Base-by-base conservation (phyloP, 805 yeast species). In the Wickerhamomyces sydowiorum region DNA sequence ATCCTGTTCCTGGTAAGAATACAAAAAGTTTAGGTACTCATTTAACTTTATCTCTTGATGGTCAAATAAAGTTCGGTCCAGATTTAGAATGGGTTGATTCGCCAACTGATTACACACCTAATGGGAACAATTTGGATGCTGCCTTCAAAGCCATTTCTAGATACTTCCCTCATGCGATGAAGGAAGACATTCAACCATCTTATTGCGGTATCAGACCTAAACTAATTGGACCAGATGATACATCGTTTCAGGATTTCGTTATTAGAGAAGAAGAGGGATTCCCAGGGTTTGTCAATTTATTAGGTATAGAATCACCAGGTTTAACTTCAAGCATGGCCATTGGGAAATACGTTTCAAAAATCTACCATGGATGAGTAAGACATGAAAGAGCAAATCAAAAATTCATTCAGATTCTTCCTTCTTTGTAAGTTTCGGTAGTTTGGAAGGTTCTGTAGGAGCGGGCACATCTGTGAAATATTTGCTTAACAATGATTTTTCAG, bases 281-380 rank as follows among this genome's bases (percentile, higher is more conserved):
- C 52, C 82, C 81, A 2, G 96, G 96, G 1, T 89, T 87, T 53
- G 73, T 88, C 23, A 89, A 86, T 50, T 65, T 86, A 40, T 54
- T 88, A 34, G 95, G 91, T 1, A 88, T 89, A 13, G 97, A 89
- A 58, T 83, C 93, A 53, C 97, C 97, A 0, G 96, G 96, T 0
- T 67, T 89, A 44, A 89, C 97, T 2, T 64, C 93, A 0, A 69
- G 89, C 4, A 67, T 86, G 79, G 95, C 91, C 0, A 87, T 89
- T 44, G 96, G 80, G 0, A 84, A 82, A 53, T 72, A 84, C 52
- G 95, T 89, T 15, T 61, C 59, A 19, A 46, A 53, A n/a, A 39
- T 53, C 15, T 52, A 53, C 35, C 56, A 47, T 36, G 37, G 42
- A 18, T 45, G 31, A 27, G 14, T 27, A n/a, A n/a, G n/a, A n/a